Evolutionary conservation across 805 yeast genomes (phyloP), one percentile per base, ranked within the genome.

Genomic region (Pichia eremophila): DNA sequence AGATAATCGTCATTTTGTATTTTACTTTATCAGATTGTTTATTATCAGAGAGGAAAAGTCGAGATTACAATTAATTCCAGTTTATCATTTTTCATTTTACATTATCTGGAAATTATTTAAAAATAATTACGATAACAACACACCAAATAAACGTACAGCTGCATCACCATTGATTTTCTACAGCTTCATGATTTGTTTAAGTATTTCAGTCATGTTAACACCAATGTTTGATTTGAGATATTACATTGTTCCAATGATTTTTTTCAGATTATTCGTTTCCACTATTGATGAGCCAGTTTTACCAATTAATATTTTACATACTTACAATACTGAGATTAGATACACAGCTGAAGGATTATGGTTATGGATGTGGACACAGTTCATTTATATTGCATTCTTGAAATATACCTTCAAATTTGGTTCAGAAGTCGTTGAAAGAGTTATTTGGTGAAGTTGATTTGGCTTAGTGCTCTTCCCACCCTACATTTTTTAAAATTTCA

Each of bases 161-260:
- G 57, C 61, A 5, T 60, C 64, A 10, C 56, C 65, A 2, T 55
- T 72, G 5, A 61, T 82, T n/a, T 71, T 75, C 39, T 45, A 77
- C 6, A 74, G 80, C 0, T 80, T 73, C 50, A 46, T 79, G 2
- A 63, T 65, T 0, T 81, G 89, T 40, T 69, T 78, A 0, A 56
- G 72, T 1, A 62, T 78, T 7, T 83, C 93, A 0, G 70, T 93
- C 19, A 76, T 85, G 0, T 96, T 98, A 19, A 82, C 96, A 0
- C 99, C 98, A 6, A 70, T 93, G 53, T 81, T 93, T 58, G 99
- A 93, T 64, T 96, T 97, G 43, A 76, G 99, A 49, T 93, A 93
- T 62, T 93, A 83, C 63, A 85, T 91, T 43, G 57, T 88, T 6
- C 97, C 98, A 5, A 80, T 77, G 59, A 61, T 85, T 12, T 63